A percentile compares a stretch with the other conserved stretches of the same genome.
Conservation (phyloP, 2,329 filamentous ascomycete species). For the Neofusicoccum umdonicola region DNA sequence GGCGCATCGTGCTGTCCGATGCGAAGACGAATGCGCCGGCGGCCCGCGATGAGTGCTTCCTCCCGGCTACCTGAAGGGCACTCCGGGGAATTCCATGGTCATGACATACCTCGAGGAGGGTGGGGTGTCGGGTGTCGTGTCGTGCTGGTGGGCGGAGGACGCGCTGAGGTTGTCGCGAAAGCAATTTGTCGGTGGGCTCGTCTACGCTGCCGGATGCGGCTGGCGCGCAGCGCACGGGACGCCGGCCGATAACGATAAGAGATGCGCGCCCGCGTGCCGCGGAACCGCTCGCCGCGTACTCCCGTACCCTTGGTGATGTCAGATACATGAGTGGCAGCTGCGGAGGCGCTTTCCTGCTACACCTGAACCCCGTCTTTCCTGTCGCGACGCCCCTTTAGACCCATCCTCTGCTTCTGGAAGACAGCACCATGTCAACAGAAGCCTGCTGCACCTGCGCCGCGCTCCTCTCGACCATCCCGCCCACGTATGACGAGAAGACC, state of each 20-base stretch:
- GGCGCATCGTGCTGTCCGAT: neutral
- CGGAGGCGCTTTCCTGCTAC: conserved; percentile 4
- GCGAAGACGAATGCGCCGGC: neutral
- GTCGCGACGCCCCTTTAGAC: neutral
- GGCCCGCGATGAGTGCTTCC: conserved; percentile 41
- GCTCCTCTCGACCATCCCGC: conserved; percentile 56
- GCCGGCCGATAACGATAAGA: neutral
- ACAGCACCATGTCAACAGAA: conserved; percentile 31
- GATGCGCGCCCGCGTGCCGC: neutral
- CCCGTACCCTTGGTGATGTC: conserved; percentile 8
- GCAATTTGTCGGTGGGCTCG: conserved; percentile 14
- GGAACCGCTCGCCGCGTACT: neutral
- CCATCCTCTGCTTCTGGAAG: neutral
- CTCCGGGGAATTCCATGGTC: conserved; percentile 25
- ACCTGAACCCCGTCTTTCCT: neutral
- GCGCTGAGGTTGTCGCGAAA: conserved; percentile 1
- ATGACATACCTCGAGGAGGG: conserved; percentile 38
- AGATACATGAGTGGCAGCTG: neutral
- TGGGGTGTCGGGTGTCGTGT: conserved; percentile 22
- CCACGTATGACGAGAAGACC: conserved; percentile 52
- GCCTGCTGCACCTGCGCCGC: conserved; percentile 70
- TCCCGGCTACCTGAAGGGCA: conserved; percentile 53
- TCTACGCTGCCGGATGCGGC: neutral
- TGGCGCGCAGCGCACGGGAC: neutral
- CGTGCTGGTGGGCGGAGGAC: conserved; percentile 9